phyloP scores from a whole-genome alignment of 805 yeast genomes.

The Candida mattraensis region DNA sequence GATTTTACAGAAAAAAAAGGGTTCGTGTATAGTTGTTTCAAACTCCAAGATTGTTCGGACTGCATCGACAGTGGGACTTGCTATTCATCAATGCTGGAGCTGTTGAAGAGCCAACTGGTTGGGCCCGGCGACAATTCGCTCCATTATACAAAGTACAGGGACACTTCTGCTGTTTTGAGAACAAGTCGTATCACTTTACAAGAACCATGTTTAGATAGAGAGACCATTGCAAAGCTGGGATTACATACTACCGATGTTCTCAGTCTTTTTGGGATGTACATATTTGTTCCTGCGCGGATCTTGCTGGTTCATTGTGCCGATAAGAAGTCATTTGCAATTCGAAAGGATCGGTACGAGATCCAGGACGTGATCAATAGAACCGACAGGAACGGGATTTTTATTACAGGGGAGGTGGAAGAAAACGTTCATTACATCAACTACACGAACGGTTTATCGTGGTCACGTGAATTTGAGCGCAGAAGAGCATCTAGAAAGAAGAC shows the following conservation, averaged over 20 bases:
- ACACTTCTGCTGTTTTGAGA: constrained; percentile 15
- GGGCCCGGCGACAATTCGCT: constrained; percentile 26
- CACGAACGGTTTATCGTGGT: constrained; percentile 1
- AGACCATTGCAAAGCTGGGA: constrained; percentile 1
- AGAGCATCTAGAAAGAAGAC: constrained; percentile 7
- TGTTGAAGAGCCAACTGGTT: constrained; percentile 24
- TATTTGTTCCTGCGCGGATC: constrained; percentile 22
- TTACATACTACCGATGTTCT: constrained; percentile 22
- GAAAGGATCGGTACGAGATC: constrained; percentile 24
- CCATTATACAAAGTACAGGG: constrained; percentile 21
- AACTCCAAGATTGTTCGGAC: not conserved
- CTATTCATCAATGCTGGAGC: constrained; percentile 7
- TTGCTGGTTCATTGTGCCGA: constrained; percentile 22
- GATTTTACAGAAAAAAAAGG: not conserved
- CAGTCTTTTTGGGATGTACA: constrained; percentile 30
- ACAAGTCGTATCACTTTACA: constrained; percentile 14
- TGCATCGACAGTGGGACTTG: not conserved
- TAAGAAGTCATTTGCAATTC: constrained; percentile 26
- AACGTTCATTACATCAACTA: constrained; percentile 9
- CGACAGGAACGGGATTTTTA: constrained; percentile 14
- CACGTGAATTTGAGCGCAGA: constrained; percentile 2
- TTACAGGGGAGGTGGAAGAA: constrained; percentile 3
- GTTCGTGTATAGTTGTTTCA: not conserved
- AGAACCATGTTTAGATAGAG: constrained; percentile 15
- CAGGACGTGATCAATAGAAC: constrained; percentile 30